Evolutionary conservation across 371 early-diverging fungal species (phyloP), one percentile per base, ranked within the genome.

Genomic region (Mortierella sp.): DNA sequence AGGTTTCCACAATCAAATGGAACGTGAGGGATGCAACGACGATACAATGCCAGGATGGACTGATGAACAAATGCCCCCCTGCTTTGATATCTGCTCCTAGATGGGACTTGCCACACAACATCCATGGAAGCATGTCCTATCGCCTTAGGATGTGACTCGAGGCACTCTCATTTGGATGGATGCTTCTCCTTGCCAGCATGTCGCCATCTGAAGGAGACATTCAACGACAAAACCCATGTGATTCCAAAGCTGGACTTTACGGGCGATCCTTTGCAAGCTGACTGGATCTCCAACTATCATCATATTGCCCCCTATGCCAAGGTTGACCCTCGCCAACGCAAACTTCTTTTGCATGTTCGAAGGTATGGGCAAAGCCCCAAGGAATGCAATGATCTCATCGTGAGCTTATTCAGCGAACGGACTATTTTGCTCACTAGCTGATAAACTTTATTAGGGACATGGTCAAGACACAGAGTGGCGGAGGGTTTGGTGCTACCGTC

Each of bases 271-370:
- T 54, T 23, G 24, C 73, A 67, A 30, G 68, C 73, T 2, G 42
- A 63, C 13, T 73, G 73, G 73, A 41, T 51, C 34, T 73, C 73
- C 7, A 64, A 73, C 21, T 73, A 60, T 31, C 54, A 67, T 24
- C 73, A 73, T 56, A 61, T 73, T 24, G 73, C 61, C n/a, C 67
- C 64, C 24, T 73, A 73, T 60, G 73, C 68, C 30, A 64, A 68
- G 53, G 51, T 68, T 42, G 64, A 64, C 39, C 38, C 41, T 19
- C 60, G 46, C n/a, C 45, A 60, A 0, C 42, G 67, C 28, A 61
- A 73, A 18, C 73, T 73, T 3, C 19, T 63, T 50, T 54, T 73
- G 21, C 65, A 54, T 1, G 52, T 52, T 34, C 65, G 72, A 26
- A 64, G 65, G 71, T 71, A 64, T 9, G 5, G 7, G 19, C 14